phyloP scores from a whole-genome alignment of 2,329 filamentous ascomycete species.

The Alternaria postmessia region DNA sequence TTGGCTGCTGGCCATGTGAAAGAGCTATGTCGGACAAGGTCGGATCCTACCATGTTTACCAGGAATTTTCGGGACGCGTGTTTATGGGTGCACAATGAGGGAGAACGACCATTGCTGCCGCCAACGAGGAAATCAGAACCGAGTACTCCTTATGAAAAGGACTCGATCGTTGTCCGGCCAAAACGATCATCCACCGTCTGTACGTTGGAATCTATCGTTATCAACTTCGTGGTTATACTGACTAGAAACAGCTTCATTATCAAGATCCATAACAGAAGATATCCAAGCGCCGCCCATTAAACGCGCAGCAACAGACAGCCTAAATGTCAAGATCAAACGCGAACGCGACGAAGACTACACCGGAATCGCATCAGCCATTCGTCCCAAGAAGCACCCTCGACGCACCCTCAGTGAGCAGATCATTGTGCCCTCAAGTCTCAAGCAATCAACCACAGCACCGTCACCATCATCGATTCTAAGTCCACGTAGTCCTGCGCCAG shows the following conservation, averaged over 20 bases:
- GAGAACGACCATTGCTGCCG: slow-evolving; percentile 28
- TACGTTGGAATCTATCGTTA: slow-evolving; percentile 57
- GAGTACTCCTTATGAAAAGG: slow-evolving; percentile 20
- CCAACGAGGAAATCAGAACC: slow-evolving; percentile 31
- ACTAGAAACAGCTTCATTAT: slow-evolving; percentile 15
- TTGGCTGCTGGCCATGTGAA: slow-evolving; percentile 36
- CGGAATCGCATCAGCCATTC: slow-evolving; percentile 9
- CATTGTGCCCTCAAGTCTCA: slow-evolving; percentile 20
- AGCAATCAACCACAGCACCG: slow-evolving; percentile 12
- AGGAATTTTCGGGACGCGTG: slow-evolving; percentile 41
- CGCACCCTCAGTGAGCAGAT: slow-evolving; percentile 33
- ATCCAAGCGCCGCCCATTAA: slow-evolving; percentile 21
- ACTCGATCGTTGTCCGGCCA: slow-evolving; percentile 59
- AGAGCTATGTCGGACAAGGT: slow-evolving; percentile 33
- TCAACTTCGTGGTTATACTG: slow-evolving; percentile 20
- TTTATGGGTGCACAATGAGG: slow-evolving; percentile 37
- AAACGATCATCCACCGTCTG: slow-evolving; percentile 69
- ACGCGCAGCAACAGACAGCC: slow-evolving; percentile 30
- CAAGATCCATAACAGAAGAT: slow-evolving; percentile 14
- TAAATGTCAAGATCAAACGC: slow-evolving; percentile 33
- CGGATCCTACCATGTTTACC: slow-evolving; percentile 39
- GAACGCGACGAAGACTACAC: slow-evolving; percentile 34
- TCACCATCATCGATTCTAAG: slow-evolving; percentile 12
- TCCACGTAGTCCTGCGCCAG: slow-evolving; percentile 28
- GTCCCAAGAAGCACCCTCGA: slow-evolving; percentile 30